These are phyloP conservation scores for Carex parvula DNA, from an alignment of 176 grass and related monocot species.

Conservation along the genomic window DNA sequence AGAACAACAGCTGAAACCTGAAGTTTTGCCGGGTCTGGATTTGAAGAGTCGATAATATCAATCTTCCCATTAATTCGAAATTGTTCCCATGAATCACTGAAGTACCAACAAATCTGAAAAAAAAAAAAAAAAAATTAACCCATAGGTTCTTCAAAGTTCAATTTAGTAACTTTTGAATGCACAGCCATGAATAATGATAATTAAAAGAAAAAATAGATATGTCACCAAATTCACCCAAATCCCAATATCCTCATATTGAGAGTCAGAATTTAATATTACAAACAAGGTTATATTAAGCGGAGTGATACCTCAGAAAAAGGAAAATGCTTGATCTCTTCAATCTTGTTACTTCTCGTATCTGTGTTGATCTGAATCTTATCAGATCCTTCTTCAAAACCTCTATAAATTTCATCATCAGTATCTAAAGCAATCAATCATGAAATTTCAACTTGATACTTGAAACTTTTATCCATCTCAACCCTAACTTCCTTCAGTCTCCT, in stretches of 20 bases:
- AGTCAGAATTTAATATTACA: not conserved
- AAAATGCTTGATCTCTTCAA: conserved; percentile 60
- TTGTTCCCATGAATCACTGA: conserved; percentile 91
- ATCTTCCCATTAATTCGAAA: conserved; percentile 75
- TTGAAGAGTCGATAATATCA: conserved; percentile 58
- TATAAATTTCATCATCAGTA: conserved; percentile 16
- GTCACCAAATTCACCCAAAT: not conserved
- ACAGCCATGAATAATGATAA: not conserved
- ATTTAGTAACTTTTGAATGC: not conserved
- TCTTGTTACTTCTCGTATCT: conserved; percentile 66
- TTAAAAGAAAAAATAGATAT: not conserved
- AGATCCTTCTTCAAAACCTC: conserved; percentile 69
- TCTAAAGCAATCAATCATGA: not conserved
- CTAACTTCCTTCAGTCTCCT: not conserved
- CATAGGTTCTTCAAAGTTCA: not conserved
- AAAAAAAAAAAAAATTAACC: not conserved
- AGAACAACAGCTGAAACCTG: conserved; percentile 56
- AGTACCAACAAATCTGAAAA: conserved; percentile 93
- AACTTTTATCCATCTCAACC: not conserved
- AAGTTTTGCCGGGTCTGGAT: conserved; percentile 47
- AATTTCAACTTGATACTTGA: not conserved
- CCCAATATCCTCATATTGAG: not conserved
- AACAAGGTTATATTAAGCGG: not conserved
- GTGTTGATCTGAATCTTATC: conserved; percentile 93
- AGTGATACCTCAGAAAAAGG: conserved; percentile 63